phyloP scores from a whole-genome alignment of 768 basidiomycete genomes.

The Hydnum rufescens region DNA sequence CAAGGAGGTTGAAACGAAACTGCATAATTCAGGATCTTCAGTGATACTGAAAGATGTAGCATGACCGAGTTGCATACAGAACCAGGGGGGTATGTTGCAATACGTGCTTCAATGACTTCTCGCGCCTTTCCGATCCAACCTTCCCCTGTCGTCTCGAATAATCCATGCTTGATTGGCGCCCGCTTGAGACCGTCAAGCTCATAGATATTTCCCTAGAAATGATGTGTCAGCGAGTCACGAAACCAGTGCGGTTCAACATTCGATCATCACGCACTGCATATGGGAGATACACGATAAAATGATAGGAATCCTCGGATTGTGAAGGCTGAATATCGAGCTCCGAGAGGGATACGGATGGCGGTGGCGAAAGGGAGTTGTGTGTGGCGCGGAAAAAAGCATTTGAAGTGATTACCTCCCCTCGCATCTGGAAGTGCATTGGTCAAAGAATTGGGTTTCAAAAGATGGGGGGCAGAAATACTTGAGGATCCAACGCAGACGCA shows the following conservation, averaged over 20 bases:
- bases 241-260: no score
- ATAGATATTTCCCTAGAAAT: slow-evolving; percentile 73
- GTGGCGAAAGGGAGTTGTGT: slow-evolving; percentile 87
- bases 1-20: slow-evolving; percentile 87
- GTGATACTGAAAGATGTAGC: slow-evolving; percentile 1
- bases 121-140: slow-evolving; percentile 74
- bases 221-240: no score
- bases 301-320: slow-evolving; percentile 74
- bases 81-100: slow-evolving; percentile 75
- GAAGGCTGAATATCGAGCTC: slow-evolving; percentile 41
- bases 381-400: slow-evolving; percentile 64
- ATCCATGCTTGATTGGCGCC: slow-evolving; percentile 64
- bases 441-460: neutral
- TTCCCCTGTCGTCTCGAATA: slow-evolving; percentile 42
- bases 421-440: slow-evolving; percentile 20
- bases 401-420: slow-evolving; percentile 63
- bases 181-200: slow-evolving; percentile 84
- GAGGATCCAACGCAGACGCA: slow-evolving; percentile 70
- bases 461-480: slow-evolving; percentile 17
- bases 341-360: slow-evolving; percentile 70
- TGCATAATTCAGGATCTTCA: slow-evolving; percentile 15
- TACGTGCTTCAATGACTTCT: slow-evolving; percentile 63
- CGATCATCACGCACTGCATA: no score
- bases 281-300: slow-evolving; percentile 90
- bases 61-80: slow-evolving; percentile 36